Evolutionary conservation across 352 stramenopile genomes (phyloP).

Genomic region (Pythium oligandrum): DNA sequence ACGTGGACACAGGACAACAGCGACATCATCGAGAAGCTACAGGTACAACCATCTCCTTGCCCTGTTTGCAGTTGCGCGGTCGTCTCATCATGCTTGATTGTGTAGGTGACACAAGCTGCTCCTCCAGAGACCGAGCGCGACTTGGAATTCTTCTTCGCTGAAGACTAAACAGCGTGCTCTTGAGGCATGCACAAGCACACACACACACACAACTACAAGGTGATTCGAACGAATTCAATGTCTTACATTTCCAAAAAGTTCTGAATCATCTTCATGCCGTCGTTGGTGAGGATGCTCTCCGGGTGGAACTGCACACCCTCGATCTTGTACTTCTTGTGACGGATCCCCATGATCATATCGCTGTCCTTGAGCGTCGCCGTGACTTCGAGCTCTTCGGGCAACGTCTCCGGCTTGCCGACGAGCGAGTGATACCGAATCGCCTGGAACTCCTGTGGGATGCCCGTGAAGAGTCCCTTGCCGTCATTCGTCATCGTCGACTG

Average conservation of each 20-base stretch:
- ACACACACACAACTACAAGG: neutral
- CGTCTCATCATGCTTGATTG: too few species aligned
- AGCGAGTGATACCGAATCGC: slow-evolving; percentile 88
- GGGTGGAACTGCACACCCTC: slow-evolving; percentile 89
- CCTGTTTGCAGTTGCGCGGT: too few species aligned
- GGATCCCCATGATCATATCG: slow-evolving; percentile 88
- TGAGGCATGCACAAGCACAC: neutral
- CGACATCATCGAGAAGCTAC: slow-evolving; percentile 62
- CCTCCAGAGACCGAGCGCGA: slow-evolving; percentile 33
- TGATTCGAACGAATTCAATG: too few species aligned
- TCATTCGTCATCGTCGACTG: slow-evolving; percentile 80
- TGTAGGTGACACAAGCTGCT: slow-evolving; percentile 19
- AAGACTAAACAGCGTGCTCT: slow-evolving; percentile 32
- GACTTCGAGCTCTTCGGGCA: slow-evolving; percentile 73
- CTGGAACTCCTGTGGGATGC: slow-evolving; percentile 71
- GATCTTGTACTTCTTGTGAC: slow-evolving; percentile 83
- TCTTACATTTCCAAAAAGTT: slow-evolving; percentile 87
- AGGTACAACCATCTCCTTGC: slow-evolving; percentile 5
- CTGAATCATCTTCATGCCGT: slow-evolving; percentile 78
- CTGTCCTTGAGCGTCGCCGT: slow-evolving; percentile 78
- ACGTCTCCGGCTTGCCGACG: slow-evolving; percentile 73
- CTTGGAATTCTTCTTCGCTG: slow-evolving; percentile 73
- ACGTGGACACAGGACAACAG: slow-evolving; percentile 75
- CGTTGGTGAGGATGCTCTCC: slow-evolving; percentile 82
- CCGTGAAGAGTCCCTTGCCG: slow-evolving; percentile 81